Evolutionary conservation across 139 green algal species (phyloP), one percentile per base, ranked within the genome.

Genomic region (Coccomyxa sp.): DNA sequence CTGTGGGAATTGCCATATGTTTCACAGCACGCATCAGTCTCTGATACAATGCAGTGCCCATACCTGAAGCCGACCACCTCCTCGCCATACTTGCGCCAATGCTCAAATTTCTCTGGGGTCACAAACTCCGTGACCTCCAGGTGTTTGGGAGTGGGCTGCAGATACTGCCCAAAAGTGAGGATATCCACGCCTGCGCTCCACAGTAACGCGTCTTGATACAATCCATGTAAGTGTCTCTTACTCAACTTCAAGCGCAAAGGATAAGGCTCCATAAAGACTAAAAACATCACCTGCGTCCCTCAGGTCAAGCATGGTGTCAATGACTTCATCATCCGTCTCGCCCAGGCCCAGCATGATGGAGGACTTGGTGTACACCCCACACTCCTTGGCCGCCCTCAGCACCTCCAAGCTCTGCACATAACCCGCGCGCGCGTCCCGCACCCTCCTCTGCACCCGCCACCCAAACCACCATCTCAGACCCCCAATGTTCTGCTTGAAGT

Each of bases 291-390:
- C 83, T 84, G 67, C 82, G 30, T 86, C 89, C 74, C 89, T 90
- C 27, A 97, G 82, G 85, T 97, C 93, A 15, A 90, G 63, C 93
- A 98, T 95, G 14, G 93, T 93, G 82, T 97, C 94, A 10, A 95
- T 91, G 76, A 98, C 86, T 86, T 98, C 94, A 23, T 96, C 94
- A 45, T 96, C 90, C 0, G 84, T 93, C 87, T 98, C 93, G 93
- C 95, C 97, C 31, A 99, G 88, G 14, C 97, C 97, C 76, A 99
- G 91, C 97, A 99, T 99, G 86, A 99, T 94, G 76, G 86, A 95
- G 0, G 90, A 91, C 89, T 98, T 98, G 71, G 95, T 98, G 89
- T 95, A 96, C 76, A 98, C 92, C 12, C 93, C 93, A 27, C 71
- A 83, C 31, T 60, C 84, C 86, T 98, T 98, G 30, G 96, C 96